Evolutionary conservation across 108 stramenopile species (phyloP), one percentile per base, ranked within the genome.

Genomic region (Cyclotella atomus): DNA sequence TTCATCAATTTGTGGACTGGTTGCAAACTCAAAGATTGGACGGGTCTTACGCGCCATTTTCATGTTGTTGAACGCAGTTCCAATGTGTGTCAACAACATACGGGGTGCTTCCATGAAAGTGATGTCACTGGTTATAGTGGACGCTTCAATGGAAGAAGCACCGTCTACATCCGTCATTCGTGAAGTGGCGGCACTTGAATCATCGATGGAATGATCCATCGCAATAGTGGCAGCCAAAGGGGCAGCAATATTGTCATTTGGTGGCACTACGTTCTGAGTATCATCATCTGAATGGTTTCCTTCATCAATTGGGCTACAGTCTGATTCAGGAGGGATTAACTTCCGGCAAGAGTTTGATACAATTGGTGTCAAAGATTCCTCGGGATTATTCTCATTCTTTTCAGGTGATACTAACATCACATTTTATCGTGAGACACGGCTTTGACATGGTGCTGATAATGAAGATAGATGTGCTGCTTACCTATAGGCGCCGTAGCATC

Each of bases 11-110:
- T 36, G 21, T 41, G 35, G 38, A 41, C n/a, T 21, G n/a, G 47
- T n/a, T 23, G n/a, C 36, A 41, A 61, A 38, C 21, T 61, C 60
- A 61, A 61, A 61, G 60, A 41, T 6, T 21, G 60, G 38, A 38
- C 60, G n/a, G n/a, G n/a, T n/a, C n/a, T 19, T 21, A 1, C 34
- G 38, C 21, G 35, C 20, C 21, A 36, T 38, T 61, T 61, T 36
- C 3, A 61, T 61, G 12, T 27, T 41, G 14, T 61, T 61, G 19
- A 36, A 61, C 0, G 36, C 38, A 12, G 6, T 27, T 33, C 56
- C 56, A 16, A 59, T 59, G 30, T 33, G 30, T 41, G 60, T 36
- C 25, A 38, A 21, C 20, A 41, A 16, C 36, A 36, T 20, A 21
- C 38, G 60, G 7, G 60, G 60, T 24, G 21, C 60, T 24, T 57